Conservation (phyloP, 1,139 yeast species). For the Candida neerlandica region DNA sequence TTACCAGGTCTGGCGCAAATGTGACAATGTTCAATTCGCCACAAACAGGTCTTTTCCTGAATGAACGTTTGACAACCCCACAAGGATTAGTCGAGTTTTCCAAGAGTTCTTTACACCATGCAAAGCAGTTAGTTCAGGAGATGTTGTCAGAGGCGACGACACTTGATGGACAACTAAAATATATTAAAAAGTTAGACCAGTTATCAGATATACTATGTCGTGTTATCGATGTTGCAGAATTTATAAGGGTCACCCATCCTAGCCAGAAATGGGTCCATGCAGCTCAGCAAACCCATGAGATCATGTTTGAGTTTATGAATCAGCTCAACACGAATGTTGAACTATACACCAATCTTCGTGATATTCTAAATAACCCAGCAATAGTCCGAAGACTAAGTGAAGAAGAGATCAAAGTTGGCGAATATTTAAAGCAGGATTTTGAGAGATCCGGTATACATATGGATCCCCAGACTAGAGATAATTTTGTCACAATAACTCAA, state of each 20-base stretch:
- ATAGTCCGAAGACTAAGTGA: conserved; percentile 45
- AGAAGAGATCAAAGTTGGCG: conserved; percentile 86
- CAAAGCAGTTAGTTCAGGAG: conserved; percentile 59
- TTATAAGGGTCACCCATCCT: conserved; percentile 88
- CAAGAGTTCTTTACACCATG: conserved; percentile 59
- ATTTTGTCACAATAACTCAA: conserved; percentile 79
- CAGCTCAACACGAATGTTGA: conserved; percentile 82
- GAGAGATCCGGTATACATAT: conserved; percentile 89
- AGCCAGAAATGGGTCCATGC: conserved; percentile 68
- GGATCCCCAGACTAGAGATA: conserved; percentile 64
- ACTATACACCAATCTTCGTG: conserved; percentile 60
- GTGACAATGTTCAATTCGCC: conserved; percentile 16
- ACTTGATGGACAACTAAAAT: conserved; percentile 50
- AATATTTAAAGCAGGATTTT: conserved; percentile 78
- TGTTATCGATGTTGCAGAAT: conserved; percentile 93
- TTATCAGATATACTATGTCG: conserved; percentile 87
- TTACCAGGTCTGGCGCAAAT: conserved; percentile 23
- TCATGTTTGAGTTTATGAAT: conserved; percentile 93
- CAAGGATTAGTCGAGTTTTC: conserved; percentile 73
- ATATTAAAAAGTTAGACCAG: conserved; percentile 73
- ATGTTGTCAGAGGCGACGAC: conserved; percentile 52
- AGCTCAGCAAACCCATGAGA: conserved; percentile 87
- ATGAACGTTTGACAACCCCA: conserved; percentile 68
- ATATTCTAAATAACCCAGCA: conserved; percentile 49
- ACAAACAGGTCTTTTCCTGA: conserved; percentile 70